These are phyloP conservation scores for Erodium maritimum DNA, from an alignment of 345 rosid species.

Conservation along the genomic window DNA sequence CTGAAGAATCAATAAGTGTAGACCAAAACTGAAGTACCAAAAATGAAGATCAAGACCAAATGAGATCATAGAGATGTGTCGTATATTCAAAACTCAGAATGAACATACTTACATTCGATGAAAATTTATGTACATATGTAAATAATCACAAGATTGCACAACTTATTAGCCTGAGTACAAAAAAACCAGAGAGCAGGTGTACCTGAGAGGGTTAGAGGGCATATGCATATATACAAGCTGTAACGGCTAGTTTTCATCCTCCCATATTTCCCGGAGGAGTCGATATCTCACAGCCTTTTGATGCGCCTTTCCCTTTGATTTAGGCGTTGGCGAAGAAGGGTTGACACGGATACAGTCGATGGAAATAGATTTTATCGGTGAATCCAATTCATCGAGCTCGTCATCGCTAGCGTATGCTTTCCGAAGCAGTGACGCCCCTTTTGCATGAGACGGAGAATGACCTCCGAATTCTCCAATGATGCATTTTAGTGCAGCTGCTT, in stretches of 20 bases:
- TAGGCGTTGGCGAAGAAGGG: conserved; percentile 24
- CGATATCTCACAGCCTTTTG: conserved; percentile 51
- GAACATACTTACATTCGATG: neutral
- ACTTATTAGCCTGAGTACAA: too few species aligned
- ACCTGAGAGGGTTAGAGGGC: neutral
- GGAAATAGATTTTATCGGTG: conserved; percentile 44
- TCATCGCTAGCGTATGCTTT: conserved; percentile 80
- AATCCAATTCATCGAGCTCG: conserved; percentile 77
- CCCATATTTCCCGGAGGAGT: conserved; percentile 72
- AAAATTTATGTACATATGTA: too few species aligned
- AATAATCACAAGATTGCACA: neutral
- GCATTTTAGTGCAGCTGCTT: conserved; percentile 32
- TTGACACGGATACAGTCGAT: conserved; percentile 26
- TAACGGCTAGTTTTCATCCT: conserved; percentile 25
- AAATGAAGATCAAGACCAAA: neutral
- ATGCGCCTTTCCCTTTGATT: conserved; percentile 30
- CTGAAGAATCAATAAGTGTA: too few species aligned
- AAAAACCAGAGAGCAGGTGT: too few species aligned
- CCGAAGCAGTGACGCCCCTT: conserved; percentile 41
- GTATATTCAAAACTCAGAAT: neutral
- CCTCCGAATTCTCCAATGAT: conserved; percentile 46
- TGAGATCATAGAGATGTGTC: neutral
- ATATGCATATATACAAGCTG: too few species aligned
- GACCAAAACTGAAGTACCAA: too few species aligned
- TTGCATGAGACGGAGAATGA: conserved; percentile 27